These are phyloP conservation scores for Volvox africanus DNA, from an alignment of 139 green algal species.

Conservation along the genomic window DNA sequence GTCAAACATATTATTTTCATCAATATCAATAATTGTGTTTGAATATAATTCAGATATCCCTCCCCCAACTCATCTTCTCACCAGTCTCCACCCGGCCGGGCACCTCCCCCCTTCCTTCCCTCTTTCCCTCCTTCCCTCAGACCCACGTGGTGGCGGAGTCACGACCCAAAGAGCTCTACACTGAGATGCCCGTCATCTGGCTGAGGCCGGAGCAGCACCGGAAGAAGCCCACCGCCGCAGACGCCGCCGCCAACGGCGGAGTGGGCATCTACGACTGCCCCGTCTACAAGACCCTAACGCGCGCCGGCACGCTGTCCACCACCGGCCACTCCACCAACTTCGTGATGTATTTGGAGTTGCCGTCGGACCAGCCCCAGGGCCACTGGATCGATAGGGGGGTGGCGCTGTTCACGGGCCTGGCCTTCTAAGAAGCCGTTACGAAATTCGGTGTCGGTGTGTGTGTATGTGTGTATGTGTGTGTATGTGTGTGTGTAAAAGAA, in stretches of 20 bases:
- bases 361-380: slow-evolving; percentile 66
- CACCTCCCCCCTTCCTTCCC: background rate
- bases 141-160: slow-evolving; percentile 78
- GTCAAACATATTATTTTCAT: too few relatives aligned
- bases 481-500: too few relatives aligned
- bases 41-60: too few relatives aligned
- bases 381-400: slow-evolving; percentile 88
- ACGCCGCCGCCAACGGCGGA: background rate
- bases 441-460: too few relatives aligned
- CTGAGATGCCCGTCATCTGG: slow-evolving; percentile 88
- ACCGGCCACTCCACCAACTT: slow-evolving; percentile 93
- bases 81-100: background rate
- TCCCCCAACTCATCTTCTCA: background rate
- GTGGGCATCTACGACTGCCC: slow-evolving; percentile 82
- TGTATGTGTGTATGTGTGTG: too few relatives aligned
- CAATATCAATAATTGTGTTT: too few relatives aligned
- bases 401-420: slow-evolving; percentile 77
- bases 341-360: slow-evolving; percentile 87
- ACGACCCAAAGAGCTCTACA: slow-evolving; percentile 89
- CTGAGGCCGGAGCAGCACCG: slow-evolving; percentile 76
- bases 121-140: background rate
- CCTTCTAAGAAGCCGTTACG: slow-evolving; percentile 13
- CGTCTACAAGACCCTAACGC: slow-evolving; percentile 79
- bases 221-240: slow-evolving; percentile 33
- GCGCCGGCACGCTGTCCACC: slow-evolving; percentile 80